Conservation (phyloP, 2,329 filamentous ascomycete genomes). For the Escovopsis sp. region DNA sequence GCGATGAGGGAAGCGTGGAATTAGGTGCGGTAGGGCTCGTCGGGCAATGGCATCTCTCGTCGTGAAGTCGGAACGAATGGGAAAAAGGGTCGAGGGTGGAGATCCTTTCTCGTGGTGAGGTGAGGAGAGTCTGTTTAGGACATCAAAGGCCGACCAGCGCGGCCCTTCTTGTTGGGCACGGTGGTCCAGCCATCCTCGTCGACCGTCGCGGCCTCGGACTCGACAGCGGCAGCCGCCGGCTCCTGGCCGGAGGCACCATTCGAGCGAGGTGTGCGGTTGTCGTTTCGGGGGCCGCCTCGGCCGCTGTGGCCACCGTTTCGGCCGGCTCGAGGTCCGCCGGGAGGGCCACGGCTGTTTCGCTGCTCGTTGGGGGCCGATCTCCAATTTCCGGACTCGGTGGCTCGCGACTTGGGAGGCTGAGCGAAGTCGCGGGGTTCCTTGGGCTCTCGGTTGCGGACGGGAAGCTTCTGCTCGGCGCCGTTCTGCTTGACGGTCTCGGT, state of each 20-base stretch:
- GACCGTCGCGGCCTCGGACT: slow-evolving; percentile 21
- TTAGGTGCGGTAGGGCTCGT: slow-evolving; percentile 10
- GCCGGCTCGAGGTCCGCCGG: slow-evolving; percentile 28
- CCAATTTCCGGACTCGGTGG: slow-evolving; percentile 46
- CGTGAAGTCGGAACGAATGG: slow-evolving; percentile 17
- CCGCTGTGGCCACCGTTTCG: slow-evolving; percentile 21
- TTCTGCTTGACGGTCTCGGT: slow-evolving; percentile 17
- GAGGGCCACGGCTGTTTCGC: slow-evolving; percentile 30
- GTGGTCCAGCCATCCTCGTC: slow-evolving; percentile 54
- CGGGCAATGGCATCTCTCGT: slow-evolving; percentile 21
- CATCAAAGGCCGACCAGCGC: slow-evolving; percentile 18
- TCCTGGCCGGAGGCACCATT: slow-evolving; percentile 30
- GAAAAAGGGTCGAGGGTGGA: slow-evolving; percentile 19
- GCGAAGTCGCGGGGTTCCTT: slow-evolving; percentile 19
- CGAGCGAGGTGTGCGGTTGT: slow-evolving; percentile 30
- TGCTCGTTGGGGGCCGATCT: slow-evolving; percentile 36
- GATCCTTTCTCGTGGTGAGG: slow-evolving; percentile 12
- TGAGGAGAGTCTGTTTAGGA: slow-evolving; percentile 10
- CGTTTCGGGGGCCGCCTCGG: slow-evolving; percentile 28
- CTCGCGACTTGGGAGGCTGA: slow-evolving; percentile 36
- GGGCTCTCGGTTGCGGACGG: slow-evolving; percentile 26
- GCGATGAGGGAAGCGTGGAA: slow-evolving; percentile 2
- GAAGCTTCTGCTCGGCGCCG: slow-evolving; percentile 34
- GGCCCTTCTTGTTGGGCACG: slow-evolving; percentile 26
- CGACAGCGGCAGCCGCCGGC: slow-evolving; percentile 17